Base-by-base conservation (phyloP, 2,329 filamentous ascomycete genomes). In the Hymenoscyphus occultus region DNA sequence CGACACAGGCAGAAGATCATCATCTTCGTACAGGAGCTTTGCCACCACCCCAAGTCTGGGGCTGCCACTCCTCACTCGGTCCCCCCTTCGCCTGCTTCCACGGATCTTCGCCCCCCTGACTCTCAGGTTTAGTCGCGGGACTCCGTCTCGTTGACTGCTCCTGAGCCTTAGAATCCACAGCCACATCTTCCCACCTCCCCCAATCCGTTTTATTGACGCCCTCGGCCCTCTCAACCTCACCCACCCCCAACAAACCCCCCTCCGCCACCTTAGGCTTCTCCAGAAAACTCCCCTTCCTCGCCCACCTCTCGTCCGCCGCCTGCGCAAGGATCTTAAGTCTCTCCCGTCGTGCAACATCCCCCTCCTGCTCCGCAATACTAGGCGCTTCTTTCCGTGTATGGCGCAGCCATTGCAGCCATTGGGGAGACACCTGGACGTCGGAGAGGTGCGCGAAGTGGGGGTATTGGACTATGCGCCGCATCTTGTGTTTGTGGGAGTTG, bases 351-450 rank as follows among this genome's bases (percentile, higher is more conserved):
- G 74, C 72, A 0, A 85, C 73, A 62, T 90, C 87, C 40, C 74
- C 75, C 6, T 77, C 72, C 75, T 89, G 86, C 74, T 90, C 87
- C 0, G 77, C 76, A 12, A 89, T 75, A 1, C 79, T 82, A 0
- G 87, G 87, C 1, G 87, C 79, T 0, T 81, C 74, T 2, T 73
- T 67, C 22, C 87, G 83, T 57, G 82, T 84, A 74, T 89, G 81
- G 16, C 87, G 84, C 59, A 90, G 80, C 87, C 87, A 90, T 72
- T 89, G 86, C 76, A 89, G 86, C 87, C 87, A 90, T 68, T 82
- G 80, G 12, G 87, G 86, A 61, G 83, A 78, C 66, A 89, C 85
- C 13, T 72, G 70, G 62, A 89, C 81, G 40, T 84, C 81, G 71
- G 80, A 83, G 71, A 80, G 79, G 74, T 85, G 84, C 2, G 82